Base-by-base conservation (phyloP, 768 basidiomycete genomes). In the Coprinellus micaceus region DNA sequence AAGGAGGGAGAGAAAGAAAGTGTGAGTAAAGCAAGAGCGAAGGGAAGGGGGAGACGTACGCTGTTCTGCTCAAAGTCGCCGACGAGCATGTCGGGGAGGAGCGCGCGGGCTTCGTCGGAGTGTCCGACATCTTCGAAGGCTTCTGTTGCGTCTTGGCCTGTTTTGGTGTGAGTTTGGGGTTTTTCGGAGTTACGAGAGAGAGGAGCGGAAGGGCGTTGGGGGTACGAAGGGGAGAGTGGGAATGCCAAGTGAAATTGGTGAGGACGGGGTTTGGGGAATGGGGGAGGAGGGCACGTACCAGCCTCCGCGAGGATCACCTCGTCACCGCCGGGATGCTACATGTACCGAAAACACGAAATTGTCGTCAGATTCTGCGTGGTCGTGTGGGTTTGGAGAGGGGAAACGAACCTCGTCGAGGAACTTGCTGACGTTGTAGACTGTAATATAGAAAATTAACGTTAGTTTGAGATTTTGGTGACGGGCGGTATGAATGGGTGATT, bases 41-140 rank as follows among this genome's bases (percentile, higher is more conserved):
- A 48, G 41, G 36, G 19, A 56, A 24, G 41, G 45, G 44, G 13
- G 26, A 56, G 12, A 76, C 83, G 70, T 68, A 89, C 88, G 47
- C 77, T 78, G 63, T 74, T 78, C 63, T 86, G 77, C 67, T 91
- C 89, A 62, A 95, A 91, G 1, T 89, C 83, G 52, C 95, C 95
- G 51, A 97, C 78, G 40, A 84, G 74, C 81, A 97, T 83, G 61
- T 72, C 85, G 17, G 82, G 83, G 52, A 98, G 80, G 57, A 95
- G 81, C 12, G 79, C 88, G 52, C 97, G 86, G 24, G 97, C 97
- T 74, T 99, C 97, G 64, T 98, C 96, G 0, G 95, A 98, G 81
- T 98, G 97, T 28, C 97, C 97, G 28, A 99, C 96, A 70, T 99
- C 97, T 75, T 98, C 96, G 67, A 99, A 99, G 5, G 97, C 94